Conservation (phyloP, 2,329 filamentous ascomycete species). For the Aspergillus neoniger region DNA sequence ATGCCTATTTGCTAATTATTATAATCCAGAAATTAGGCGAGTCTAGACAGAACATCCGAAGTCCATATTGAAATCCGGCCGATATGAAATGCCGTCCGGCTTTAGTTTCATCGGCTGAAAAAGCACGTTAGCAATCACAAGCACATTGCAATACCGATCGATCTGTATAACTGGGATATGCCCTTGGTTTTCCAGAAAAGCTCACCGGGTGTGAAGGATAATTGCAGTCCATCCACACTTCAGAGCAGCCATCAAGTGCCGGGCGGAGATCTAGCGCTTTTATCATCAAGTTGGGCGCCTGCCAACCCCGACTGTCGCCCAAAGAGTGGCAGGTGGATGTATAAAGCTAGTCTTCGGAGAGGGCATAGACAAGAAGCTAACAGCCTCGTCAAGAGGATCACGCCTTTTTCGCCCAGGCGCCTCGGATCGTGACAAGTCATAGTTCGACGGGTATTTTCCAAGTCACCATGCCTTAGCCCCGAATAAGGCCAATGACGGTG, state of each 20-base stretch:
- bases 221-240: neutral
- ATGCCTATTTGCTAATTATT: neutral
- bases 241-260: neutral
- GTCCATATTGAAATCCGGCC: neutral
- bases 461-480: constrained; percentile 5
- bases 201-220: neutral
- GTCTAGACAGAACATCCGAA: neutral
- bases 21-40: neutral
- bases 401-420: neutral
- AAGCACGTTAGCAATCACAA: neutral
- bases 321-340: neutral
- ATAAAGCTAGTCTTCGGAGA: neutral
- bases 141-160: neutral
- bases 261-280: neutral
- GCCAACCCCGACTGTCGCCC: neutral
- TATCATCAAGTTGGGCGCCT: neutral
- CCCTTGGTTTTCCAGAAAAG: neutral
- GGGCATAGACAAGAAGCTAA: neutral
- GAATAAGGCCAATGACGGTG: neutral
- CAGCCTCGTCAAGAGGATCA: neutral
- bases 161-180: no score
- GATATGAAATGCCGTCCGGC: neutral
- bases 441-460: constrained; percentile 4
- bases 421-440: constrained; percentile 3
- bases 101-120: neutral